Percentiles rank a stretch among this genome's conserved stretches.
phyloP scores from a whole-genome alignment of 495 filamentous ascomycete species.

The Aspergillus taichungensis region DNA sequence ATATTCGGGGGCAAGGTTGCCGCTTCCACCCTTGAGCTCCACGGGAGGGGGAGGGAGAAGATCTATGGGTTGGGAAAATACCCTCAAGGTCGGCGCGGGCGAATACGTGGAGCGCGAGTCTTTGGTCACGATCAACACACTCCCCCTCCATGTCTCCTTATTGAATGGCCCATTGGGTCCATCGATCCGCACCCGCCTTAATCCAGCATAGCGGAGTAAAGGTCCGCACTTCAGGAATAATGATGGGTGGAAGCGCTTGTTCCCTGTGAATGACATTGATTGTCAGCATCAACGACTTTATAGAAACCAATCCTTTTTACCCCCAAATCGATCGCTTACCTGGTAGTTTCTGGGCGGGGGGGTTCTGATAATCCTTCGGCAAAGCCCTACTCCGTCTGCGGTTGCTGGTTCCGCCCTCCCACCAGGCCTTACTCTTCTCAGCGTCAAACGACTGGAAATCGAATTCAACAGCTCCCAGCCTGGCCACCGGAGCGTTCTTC shows the following conservation, averaged over 20 bases:
- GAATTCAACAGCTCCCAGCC: slow-evolving; percentile 28
- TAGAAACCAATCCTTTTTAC: background rate
- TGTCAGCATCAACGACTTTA: slow-evolving; percentile 13
- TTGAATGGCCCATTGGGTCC: slow-evolving; percentile 32
- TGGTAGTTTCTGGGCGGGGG: slow-evolving; percentile 27
- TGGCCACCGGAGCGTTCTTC: slow-evolving; percentile 30
- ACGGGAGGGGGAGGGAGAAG: slow-evolving; percentile 72
- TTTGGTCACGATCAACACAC: slow-evolving; percentile 84
- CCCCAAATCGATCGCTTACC: slow-evolving; percentile 15
- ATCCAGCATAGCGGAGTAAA: slow-evolving; percentile 79
- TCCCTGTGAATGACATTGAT: slow-evolving; percentile 24
- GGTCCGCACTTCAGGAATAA: slow-evolving; percentile 87
- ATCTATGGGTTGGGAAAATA: slow-evolving; percentile 83
- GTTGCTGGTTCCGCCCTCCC: slow-evolving; percentile 29
- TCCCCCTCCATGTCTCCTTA: slow-evolving; percentile 84
- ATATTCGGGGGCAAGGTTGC: slow-evolving; percentile 65
- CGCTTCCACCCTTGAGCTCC: slow-evolving; percentile 52
- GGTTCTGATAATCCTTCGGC: slow-evolving; percentile 31
- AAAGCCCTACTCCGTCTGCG: slow-evolving; percentile 36
- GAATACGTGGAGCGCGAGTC: slow-evolving; percentile 76
- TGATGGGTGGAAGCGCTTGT: slow-evolving; percentile 69
- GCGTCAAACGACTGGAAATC: slow-evolving; percentile 35
- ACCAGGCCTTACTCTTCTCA: slow-evolving; percentile 38
- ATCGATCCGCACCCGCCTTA: slow-evolving; percentile 37
- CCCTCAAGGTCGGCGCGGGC: slow-evolving; percentile 61